Conservation (phyloP, 371 early-diverging fungal genomes). For the Massospora cicadina region DNA sequence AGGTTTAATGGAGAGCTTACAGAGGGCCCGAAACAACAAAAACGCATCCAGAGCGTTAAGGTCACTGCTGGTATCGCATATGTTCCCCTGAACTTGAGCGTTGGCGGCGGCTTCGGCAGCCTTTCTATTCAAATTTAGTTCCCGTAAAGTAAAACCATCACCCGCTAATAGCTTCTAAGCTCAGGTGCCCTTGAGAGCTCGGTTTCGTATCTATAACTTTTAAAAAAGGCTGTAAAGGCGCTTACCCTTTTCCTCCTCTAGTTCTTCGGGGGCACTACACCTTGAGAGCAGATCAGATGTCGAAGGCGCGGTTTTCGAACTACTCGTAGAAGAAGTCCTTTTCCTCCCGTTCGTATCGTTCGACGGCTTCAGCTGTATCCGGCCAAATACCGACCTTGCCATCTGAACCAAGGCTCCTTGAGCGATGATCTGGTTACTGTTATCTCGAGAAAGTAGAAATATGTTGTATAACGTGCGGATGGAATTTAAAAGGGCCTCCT, state of each 20-base stretch:
- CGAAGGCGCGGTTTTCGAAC: not conserved
- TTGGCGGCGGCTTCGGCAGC: conserved; percentile 11
- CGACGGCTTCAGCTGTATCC: conserved; percentile 17
- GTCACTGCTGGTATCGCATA: conserved; percentile 9
- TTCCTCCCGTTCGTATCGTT: not conserved
- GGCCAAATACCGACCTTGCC: conserved; percentile 61
- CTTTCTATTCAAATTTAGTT: not conserved
- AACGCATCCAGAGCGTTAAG: conserved; percentile 46
- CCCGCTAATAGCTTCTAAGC: conserved; percentile 10
- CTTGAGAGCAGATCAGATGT: not conserved
- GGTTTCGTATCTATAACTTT: not conserved
- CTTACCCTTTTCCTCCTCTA: not conserved
- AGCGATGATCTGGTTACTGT: conserved; percentile 65
- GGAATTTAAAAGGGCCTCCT: conserved; percentile 55
- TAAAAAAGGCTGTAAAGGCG: not conserved
- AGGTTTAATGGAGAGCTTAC: conserved; percentile 69
- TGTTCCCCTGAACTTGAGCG: conserved; percentile 8
- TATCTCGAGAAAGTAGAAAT: conserved; percentile 45
- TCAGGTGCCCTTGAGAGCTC: not conserved
- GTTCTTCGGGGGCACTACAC: not conserved
- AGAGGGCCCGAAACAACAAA: conserved; percentile 76
- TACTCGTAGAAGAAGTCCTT: not conserved
- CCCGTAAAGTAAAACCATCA: not conserved
- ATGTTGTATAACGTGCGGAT: conserved; percentile 54
- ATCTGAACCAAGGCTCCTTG: conserved; percentile 81